These are phyloP conservation scores for Lactuca sativa DNA, from an alignment of 129 eudicot genomes.

Conservation along the genomic window DNA sequence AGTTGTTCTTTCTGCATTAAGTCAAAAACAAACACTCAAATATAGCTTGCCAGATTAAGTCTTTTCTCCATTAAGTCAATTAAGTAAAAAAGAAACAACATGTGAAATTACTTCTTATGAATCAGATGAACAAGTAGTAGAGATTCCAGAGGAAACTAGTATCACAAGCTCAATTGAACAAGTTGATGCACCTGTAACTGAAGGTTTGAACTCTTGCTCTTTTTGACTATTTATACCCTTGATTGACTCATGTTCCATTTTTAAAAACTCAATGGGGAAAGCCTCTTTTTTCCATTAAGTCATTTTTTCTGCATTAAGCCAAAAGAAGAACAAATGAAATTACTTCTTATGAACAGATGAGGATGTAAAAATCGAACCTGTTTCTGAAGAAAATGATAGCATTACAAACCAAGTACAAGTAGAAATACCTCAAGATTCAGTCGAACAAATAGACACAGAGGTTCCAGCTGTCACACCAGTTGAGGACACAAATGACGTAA, in stretches of 20 bases:
- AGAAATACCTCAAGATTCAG: neutral
- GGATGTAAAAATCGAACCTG: neutral
- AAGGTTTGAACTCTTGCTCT: constrained; percentile 34
- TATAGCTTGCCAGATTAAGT: too few relatives aligned
- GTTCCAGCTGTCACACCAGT: constrained; percentile 19
- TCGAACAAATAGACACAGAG: constrained; percentile 17
- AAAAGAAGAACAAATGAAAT: neutral
- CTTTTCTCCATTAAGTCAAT: too few relatives aligned
- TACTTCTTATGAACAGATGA: neutral
- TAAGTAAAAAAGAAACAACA: neutral
- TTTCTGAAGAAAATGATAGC: neutral
- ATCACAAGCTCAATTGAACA: constrained; percentile 38
- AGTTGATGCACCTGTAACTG: constrained; percentile 28
- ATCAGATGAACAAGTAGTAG: constrained; percentile 22
- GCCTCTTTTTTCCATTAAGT: too few relatives aligned
- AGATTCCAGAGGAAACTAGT: constrained; percentile 25
- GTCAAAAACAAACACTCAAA: neutral
- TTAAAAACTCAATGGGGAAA: too few relatives aligned
- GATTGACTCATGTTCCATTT: neutral
- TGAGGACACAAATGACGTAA: constrained; percentile 35
- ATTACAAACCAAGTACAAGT: neutral
- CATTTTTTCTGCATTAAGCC: too few relatives aligned
- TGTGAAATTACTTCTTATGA: constrained; percentile 13
- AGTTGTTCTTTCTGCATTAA: too few relatives aligned
- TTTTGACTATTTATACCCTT: neutral